phyloP scores from a whole-genome alignment of 306 rosid species.

The Cajanus cajan region DNA sequence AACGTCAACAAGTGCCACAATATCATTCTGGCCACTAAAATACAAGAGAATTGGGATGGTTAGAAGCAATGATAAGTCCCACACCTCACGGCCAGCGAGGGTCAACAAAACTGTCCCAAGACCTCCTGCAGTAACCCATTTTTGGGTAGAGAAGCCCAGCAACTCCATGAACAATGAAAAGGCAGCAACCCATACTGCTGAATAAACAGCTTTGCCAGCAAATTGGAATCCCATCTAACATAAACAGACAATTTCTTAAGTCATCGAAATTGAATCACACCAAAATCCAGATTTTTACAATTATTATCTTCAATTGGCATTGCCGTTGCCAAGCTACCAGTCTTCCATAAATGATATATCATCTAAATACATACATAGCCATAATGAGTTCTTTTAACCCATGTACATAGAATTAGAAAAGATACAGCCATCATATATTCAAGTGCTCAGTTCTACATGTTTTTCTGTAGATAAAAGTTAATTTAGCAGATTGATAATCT shows the following conservation, averaged over 20 bases:
- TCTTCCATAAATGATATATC: conserved; percentile 8
- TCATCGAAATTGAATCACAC: conserved; percentile 16
- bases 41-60: neutral
- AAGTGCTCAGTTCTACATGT: conserved; percentile 16
- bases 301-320: neutral
- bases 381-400: conserved; percentile 7
- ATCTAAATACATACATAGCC: conserved; percentile 2
- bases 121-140: conserved; percentile 98
- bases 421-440: neutral
- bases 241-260: conserved; percentile 23
- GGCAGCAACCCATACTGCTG: conserved; percentile 97
- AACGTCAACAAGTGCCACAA: conserved; percentile 23
- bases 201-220: conserved; percentile 87
- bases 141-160: conserved; percentile 94
- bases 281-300: conserved; percentile 1
- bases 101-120: conserved; percentile 97
- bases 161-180: conserved; percentile 90
- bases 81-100: conserved; percentile 96
- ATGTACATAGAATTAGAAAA: conserved; percentile 9
- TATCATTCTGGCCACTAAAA: conserved; percentile 8
- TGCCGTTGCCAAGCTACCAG: conserved; percentile 17
- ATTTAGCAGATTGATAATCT: neutral
- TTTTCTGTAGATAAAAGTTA: conserved; percentile 15
- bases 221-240: conserved; percentile 94
- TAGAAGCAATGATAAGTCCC: conserved; percentile 17